A percentile compares a stretch with the other conserved stretches of the same genome.
phyloP scores from a whole-genome alignment of 441 rosid genomes.

The Populus tomentosa region DNA sequence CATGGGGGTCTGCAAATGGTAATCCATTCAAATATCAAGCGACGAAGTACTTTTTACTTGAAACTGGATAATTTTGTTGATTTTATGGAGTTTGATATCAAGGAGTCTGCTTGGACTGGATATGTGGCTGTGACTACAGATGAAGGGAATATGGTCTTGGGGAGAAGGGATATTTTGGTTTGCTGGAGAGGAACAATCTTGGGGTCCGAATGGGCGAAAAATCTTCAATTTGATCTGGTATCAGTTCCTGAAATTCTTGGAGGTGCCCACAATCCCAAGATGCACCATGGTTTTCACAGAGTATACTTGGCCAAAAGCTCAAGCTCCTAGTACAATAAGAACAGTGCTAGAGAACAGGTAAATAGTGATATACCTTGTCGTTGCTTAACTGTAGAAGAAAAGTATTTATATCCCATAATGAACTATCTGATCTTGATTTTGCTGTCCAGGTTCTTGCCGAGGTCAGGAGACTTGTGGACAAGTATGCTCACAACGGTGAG shows the following conservation, averaged over 20 bases:
- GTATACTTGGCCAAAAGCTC: slow-evolving; percentile 12
- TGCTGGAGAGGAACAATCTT: slow-evolving; percentile 28
- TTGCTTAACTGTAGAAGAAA: too few species aligned
- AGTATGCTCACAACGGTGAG: too few species aligned
- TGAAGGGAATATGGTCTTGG: slow-evolving; percentile 15
- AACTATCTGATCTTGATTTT: too few species aligned
- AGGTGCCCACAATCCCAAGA: background rate
- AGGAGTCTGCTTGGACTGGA: slow-evolving; percentile 23
- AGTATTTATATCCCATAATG: too few species aligned
- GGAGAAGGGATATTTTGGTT: slow-evolving; percentile 33
- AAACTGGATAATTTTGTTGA: background rate
- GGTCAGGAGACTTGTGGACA: background rate
- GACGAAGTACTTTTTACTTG: slow-evolving; percentile 18
- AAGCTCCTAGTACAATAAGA: slow-evolving; percentile 1
- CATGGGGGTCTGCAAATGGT: slow-evolving; percentile 12
- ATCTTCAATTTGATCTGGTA: slow-evolving; percentile 2
- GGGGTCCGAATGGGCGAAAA: slow-evolving; percentile 9
- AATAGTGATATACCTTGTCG: background rate
- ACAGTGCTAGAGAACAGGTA: slow-evolving; percentile 23
- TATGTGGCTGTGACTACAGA: slow-evolving; percentile 29
- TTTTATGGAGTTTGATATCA: too few species aligned
- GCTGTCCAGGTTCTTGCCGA: background rate
- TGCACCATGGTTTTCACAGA: slow-evolving; percentile 30
- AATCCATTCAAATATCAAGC: slow-evolving; percentile 23
- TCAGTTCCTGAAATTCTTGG: slow-evolving; percentile 19